Conservation (phyloP, 176 grass and related monocot genomes). For the Avena sativa region DNA sequence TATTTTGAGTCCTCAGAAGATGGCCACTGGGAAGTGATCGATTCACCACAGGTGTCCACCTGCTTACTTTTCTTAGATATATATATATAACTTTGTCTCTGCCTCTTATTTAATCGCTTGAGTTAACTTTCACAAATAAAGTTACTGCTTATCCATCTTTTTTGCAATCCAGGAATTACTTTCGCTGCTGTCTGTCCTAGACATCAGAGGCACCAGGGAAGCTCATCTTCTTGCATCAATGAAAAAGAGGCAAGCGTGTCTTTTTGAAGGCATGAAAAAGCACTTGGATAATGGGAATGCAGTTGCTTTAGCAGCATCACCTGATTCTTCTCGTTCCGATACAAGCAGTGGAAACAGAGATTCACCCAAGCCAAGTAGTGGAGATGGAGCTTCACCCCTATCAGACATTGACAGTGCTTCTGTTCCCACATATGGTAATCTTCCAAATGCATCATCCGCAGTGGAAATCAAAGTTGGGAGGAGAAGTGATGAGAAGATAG, state of each 20-base stretch:
- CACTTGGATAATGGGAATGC: slow-evolving; percentile 47
- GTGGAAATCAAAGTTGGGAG: slow-evolving; percentile 72
- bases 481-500: slow-evolving; percentile 61
- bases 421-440: slow-evolving; percentile 46
- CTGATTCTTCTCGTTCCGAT: slow-evolving; percentile 56
- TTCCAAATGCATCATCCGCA: slow-evolving; percentile 51
- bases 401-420: slow-evolving; percentile 79
- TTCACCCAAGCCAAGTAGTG: slow-evolving; percentile 61
- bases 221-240: slow-evolving; percentile 82
- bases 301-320: slow-evolving; percentile 36
- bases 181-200: slow-evolving; percentile 74
- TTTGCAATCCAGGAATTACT: slow-evolving; percentile 68
- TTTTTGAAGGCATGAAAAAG: slow-evolving; percentile 84
- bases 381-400: slow-evolving; percentile 78
- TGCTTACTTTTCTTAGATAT: slow-evolving; percentile 38
- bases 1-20: slow-evolving; percentile 97
- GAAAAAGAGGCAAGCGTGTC: slow-evolving; percentile 73
- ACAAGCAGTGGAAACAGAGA: slow-evolving; percentile 61
- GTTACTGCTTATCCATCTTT: slow-evolving; percentile 29
- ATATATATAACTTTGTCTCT: background rate
- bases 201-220: slow-evolving; percentile 84
- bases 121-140: slow-evolving; percentile 6
- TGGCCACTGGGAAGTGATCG: slow-evolving; percentile 91
- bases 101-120: slow-evolving; percentile 1
- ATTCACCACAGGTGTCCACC: slow-evolving; percentile 72